phyloP scores from a whole-genome alignment of 83 land plant genomes.

The Thuja plicata region DNA sequence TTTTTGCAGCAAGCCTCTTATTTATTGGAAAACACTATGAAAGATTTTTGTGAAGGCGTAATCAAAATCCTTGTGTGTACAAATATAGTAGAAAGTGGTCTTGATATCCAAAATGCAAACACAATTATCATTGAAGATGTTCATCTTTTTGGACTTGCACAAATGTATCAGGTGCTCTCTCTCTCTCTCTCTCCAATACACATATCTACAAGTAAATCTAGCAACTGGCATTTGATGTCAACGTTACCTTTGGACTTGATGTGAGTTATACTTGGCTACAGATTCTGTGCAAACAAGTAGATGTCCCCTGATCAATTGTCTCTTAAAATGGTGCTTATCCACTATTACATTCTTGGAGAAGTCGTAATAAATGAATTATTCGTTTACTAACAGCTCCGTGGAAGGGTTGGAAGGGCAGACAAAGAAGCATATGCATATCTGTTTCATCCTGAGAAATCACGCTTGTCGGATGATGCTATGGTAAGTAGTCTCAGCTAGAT shows the following conservation, averaged over 20 bases:
- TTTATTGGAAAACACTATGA: conserved; percentile 89
- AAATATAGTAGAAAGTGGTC: conserved; percentile 97
- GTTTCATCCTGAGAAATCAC: conserved; percentile 76
- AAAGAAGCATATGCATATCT: conserved; percentile 93
- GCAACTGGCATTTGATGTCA: not conserved
- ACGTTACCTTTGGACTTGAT: not conserved
- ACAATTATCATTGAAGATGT: conserved; percentile 94
- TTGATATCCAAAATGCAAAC: conserved; percentile 93
- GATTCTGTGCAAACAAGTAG: not conserved
- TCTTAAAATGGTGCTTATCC: not conserved
- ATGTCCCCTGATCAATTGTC: not conserved
- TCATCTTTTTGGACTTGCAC: conserved; percentile 94
- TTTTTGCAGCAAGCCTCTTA: conserved; percentile 74
- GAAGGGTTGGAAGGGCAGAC: conserved; percentile 95
- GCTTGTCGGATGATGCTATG: conserved; percentile 72
- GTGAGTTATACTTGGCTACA: not conserved
- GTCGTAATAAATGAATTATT: not conserved
- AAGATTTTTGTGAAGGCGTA: conserved; percentile 69
- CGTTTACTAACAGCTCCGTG: conserved; percentile 69
- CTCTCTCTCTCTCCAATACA: not conserved
- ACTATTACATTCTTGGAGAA: not conserved
- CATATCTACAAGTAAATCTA: not conserved
- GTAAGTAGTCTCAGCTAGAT: conserved; percentile 36
- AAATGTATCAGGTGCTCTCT: conserved; percentile 75
- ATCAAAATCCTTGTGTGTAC: conserved; percentile 87